phyloP scores from a whole-genome alignment of 164 flowering plant genomes.

The Vitis labrusca region DNA sequence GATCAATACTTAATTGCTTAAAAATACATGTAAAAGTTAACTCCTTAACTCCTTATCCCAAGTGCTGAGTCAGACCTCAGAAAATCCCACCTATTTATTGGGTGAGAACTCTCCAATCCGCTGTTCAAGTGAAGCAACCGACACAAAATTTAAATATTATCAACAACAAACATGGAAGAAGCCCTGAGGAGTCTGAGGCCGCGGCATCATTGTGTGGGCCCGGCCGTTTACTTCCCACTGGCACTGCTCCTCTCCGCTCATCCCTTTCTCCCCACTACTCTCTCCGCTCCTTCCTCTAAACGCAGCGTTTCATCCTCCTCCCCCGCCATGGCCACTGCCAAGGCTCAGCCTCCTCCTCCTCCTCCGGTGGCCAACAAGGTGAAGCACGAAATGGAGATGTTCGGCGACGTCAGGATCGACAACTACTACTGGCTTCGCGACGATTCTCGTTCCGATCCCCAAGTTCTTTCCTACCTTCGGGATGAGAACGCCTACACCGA shows the following conservation, averaged over 20 bases:
- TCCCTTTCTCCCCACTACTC: not conserved
- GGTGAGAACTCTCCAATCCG: too few species aligned
- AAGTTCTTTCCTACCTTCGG: conserved; percentile 55
- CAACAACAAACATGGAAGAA: too few species aligned
- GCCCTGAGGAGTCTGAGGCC: too few species aligned
- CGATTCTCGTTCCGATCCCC: conserved; percentile 74
- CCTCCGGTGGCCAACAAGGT: conserved; percentile 79
- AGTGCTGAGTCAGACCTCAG: too few species aligned
- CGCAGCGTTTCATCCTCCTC: not conserved
- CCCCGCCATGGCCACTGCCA: conserved; percentile 15
- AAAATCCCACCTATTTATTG: too few species aligned
- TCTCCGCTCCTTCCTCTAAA: not conserved
- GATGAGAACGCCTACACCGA: conserved; percentile 71
- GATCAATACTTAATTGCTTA: too few species aligned
- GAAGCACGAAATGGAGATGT: conserved; percentile 78
- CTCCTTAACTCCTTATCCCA: too few species aligned
- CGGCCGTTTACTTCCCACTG: too few species aligned
- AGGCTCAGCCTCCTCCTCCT: conserved; percentile 3
- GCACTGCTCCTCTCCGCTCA: not conserved
- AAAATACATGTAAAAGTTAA: too few species aligned
- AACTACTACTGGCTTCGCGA: conserved; percentile 96
- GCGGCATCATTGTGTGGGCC: too few species aligned
- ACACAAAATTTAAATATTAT: too few species aligned
- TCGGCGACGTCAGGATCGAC: conserved; percentile 80
- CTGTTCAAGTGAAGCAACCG: too few species aligned